phyloP scores from a whole-genome alignment of 345 rosid genomes.

The Brassica carinata region DNA sequence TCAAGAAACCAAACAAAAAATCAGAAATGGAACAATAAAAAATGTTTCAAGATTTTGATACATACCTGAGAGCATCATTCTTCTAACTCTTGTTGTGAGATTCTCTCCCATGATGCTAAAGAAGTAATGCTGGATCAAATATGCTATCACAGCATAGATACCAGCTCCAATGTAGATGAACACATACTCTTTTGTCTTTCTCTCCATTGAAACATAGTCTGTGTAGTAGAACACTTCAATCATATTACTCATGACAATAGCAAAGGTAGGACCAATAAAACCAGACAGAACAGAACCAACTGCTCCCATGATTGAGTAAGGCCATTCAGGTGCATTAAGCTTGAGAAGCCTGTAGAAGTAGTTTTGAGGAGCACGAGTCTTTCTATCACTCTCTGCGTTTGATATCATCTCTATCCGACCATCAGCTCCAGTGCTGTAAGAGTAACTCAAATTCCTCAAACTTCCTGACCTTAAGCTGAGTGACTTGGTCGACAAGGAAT shows the following conservation, averaged over 20 bases:
- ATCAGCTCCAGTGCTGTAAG: constrained; percentile 95
- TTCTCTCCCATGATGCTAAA: constrained; percentile 99
- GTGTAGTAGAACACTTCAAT: constrained; percentile 96
- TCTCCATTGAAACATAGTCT: constrained; percentile 87
- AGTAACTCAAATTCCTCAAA: constrained; percentile 92
- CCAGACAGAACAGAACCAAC: constrained; percentile 91
- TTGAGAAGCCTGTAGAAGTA: constrained; percentile 91
- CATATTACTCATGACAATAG: constrained; percentile 97
- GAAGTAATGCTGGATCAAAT: constrained; percentile 97
- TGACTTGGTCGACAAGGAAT: constrained; percentile 91
- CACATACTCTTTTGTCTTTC: constrained; percentile 92
- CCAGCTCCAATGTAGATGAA: constrained; percentile 97
- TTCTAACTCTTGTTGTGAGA: constrained; percentile 93
- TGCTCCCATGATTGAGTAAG: constrained; percentile 97
- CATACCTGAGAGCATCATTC: constrained; percentile 99
- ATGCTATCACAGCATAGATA: constrained; percentile 90
- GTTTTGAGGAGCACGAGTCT: constrained; percentile 83
- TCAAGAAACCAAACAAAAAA: constrained; percentile 10
- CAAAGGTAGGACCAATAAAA: constrained; percentile 93
- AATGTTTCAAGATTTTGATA: neutral
- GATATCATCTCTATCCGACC: constrained; percentile 98
- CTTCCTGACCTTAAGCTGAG: constrained; percentile 95
- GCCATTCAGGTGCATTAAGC: constrained; percentile 97
- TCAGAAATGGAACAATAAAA: neutral
- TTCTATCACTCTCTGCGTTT: constrained; percentile 88